A percentile compares a stretch with the other conserved stretches of the same genome.
phyloP scores from a whole-genome alignment of 176 grass and related monocot species.

The maize (Zea mays) region DNA sequence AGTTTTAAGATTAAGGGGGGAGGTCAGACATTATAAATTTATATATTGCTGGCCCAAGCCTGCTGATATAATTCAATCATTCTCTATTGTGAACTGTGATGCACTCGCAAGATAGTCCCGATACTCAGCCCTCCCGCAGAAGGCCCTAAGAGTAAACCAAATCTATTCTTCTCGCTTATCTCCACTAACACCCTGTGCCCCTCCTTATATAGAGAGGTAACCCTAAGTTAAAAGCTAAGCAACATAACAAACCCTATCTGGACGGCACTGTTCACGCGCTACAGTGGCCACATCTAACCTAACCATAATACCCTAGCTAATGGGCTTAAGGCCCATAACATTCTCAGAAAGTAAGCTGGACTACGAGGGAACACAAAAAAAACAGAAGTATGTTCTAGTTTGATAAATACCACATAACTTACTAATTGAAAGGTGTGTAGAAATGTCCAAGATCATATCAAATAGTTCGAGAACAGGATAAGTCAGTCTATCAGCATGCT shows the following conservation, averaged over 20 bases:
- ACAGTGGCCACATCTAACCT: no score
- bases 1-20: slow-evolving; percentile 10
- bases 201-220: no score
- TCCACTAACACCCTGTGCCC: no score
- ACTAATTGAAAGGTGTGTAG: not conserved
- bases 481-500: not conserved
- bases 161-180: no score
- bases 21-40: not conserved
- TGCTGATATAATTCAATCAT: slow-evolving; percentile 8
- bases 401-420: not conserved
- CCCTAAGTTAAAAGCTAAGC: no score
- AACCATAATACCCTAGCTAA: no score
- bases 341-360: not conserved
- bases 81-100: not conserved
- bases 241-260: no score
- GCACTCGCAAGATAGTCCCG: no score
- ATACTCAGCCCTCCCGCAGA: no score
- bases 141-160: no score
- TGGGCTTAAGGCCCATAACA: no score
- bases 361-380: not conserved
- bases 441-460: slow-evolving; percentile 29
- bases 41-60: slow-evolving; percentile 13
- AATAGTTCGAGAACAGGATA: slow-evolving; percentile 24
- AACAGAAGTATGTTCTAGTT: not conserved
- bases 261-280: no score